phyloP scores from a whole-genome alignment of 306 rosid genomes.

The Pterocarpus santalinus region DNA sequence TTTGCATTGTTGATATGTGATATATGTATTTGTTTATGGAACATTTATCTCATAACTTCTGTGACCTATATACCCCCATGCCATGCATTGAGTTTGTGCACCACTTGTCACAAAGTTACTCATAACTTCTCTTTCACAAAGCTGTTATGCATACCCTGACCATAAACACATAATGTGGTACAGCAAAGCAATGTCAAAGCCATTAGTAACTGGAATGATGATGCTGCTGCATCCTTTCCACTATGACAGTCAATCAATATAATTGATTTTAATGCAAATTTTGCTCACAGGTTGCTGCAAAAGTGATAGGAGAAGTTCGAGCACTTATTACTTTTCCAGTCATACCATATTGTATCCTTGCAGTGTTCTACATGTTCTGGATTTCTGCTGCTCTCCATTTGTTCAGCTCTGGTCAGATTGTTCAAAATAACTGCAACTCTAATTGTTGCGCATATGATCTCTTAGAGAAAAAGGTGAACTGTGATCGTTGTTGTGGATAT shows the following conservation, averaged over 20 bases:
- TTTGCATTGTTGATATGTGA: no score
- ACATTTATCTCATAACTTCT: no score
- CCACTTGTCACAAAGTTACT: no score
- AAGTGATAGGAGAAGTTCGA: constrained; percentile 95
- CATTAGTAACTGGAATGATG: neutral
- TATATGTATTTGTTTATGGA: no score
- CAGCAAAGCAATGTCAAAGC: neutral
- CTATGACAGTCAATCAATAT: neutral
- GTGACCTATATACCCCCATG: no score
- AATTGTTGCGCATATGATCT: constrained; percentile 89
- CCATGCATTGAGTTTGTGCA: no score
- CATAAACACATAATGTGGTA: no score
- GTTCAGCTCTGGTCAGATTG: constrained; percentile 89
- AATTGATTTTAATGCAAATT: constrained; percentile 38
- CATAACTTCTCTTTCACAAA: no score
- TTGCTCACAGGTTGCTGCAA: constrained; percentile 84
- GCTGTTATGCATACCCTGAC: no score
- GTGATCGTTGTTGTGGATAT: constrained; percentile 87
- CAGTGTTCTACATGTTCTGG: constrained; percentile 92
- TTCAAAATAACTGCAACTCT: constrained; percentile 81
- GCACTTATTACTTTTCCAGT: constrained; percentile 84
- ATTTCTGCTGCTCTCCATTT: constrained; percentile 83
- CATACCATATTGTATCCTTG: constrained; percentile 86
- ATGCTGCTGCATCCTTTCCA: constrained; percentile 22
- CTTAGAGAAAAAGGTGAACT: constrained; percentile 66